A percentile compares a stretch with the other conserved stretches of the same genome.
These are phyloP conservation scores for Ilyonectria destructans DNA, from an alignment of 2,329 filamentous ascomycete species.

Conservation along the genomic window DNA sequence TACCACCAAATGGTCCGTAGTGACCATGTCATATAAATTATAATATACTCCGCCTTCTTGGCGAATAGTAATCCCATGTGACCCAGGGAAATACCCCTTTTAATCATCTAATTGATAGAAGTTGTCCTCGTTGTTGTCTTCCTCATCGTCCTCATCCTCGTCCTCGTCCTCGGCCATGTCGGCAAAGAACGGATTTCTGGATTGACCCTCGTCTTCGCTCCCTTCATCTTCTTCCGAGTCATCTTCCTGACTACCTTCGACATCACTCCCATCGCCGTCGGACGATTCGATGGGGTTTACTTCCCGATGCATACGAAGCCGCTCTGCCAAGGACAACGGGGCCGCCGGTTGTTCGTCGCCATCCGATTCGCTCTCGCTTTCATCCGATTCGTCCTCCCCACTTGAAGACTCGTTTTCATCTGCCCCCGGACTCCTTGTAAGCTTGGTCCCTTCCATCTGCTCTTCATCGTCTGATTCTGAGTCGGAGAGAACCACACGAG, in stretches of 20 bases:
- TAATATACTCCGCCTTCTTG: not conserved
- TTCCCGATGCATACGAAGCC: constrained; percentile 19
- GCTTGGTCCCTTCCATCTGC: constrained; percentile 39
- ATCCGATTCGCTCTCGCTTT: constrained; percentile 22
- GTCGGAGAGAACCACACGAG: constrained; percentile 21
- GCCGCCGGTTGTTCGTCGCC: constrained; percentile 24
- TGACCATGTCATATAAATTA: not conserved
- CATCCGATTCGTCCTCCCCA: constrained; percentile 9
- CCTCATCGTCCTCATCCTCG: constrained; percentile 49
- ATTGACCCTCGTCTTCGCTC: constrained; percentile 41
- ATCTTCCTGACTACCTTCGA: constrained; percentile 35
- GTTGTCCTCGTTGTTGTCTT: constrained; percentile 31
- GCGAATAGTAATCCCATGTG: constrained; percentile 2
- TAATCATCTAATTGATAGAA: constrained; percentile 40
- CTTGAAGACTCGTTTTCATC: constrained; percentile 23
- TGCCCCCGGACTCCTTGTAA: constrained; percentile 23
- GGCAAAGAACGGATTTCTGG: constrained; percentile 49
- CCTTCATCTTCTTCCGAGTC: constrained; percentile 38
- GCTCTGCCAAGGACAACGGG: constrained; percentile 21
- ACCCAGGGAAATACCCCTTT: not conserved
- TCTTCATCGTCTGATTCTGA: constrained; percentile 20
- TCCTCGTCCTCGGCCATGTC: constrained; percentile 56
- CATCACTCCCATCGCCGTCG: constrained; percentile 20
- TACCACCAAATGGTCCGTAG: not conserved
- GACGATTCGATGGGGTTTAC: constrained; percentile 17